Conservation (phyloP, 768 basidiomycete genomes). For the Scleroderma citrinum region DNA sequence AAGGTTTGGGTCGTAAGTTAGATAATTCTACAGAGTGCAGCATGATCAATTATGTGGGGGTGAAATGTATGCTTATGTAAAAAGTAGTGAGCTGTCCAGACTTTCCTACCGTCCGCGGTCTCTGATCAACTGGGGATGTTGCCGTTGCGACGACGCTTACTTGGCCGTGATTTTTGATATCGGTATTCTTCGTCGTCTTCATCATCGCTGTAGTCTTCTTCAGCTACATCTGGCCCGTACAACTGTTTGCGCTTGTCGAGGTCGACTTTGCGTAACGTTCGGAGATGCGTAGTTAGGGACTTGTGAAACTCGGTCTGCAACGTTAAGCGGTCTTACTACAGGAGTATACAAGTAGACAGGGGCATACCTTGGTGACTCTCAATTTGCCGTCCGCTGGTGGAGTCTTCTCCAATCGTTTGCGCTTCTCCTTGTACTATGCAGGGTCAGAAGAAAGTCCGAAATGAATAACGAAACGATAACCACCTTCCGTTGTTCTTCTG, state of each 20-base stretch:
- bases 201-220: slow-evolving; percentile 32
- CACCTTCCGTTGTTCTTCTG: slow-evolving; percentile 69
- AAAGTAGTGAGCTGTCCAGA: slow-evolving; percentile 15
- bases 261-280: slow-evolving; percentile 57
- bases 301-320: slow-evolving; percentile 65
- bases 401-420: slow-evolving; percentile 47
- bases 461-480: slow-evolving; percentile 8
- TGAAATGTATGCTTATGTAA: slow-evolving; percentile 23
- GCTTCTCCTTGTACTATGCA: slow-evolving; percentile 56
- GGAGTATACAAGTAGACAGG: not conserved
- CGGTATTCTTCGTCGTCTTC: slow-evolving; percentile 28
- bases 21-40: not conserved
- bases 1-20: not conserved
- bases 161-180: slow-evolving; percentile 24
- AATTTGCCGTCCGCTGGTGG: slow-evolving; percentile 39
- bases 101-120: slow-evolving; percentile 12
- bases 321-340: not conserved
- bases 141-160: slow-evolving; percentile 28
- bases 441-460: not conserved
- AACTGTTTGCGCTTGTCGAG: slow-evolving; percentile 41
- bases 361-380: slow-evolving; percentile 53
- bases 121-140: slow-evolving; percentile 13
- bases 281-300: slow-evolving; percentile 50
- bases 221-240: slow-evolving; percentile 35
- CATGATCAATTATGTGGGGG: slow-evolving; percentile 15